A percentile compares a stretch with the other conserved stretches of the same genome.
Evolutionary conservation across 192 early-diverging fungal species (phyloP).

Genomic region (Hyaloraphidium curvatum): DNA sequence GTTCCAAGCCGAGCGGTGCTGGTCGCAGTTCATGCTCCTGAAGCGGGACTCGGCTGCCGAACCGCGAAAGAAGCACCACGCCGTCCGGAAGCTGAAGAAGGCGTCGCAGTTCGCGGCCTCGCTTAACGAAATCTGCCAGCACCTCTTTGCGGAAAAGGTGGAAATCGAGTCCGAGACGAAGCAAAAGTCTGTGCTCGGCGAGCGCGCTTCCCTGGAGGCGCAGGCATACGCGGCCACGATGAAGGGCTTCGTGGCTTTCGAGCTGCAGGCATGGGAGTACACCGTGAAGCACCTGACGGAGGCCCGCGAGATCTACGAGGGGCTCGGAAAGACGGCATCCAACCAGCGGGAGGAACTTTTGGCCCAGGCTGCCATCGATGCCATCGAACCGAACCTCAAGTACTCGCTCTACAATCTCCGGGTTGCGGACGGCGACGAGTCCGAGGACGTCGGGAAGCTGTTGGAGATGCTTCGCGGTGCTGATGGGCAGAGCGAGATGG

Average conservation of each 20-base stretch:
- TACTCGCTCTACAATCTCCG: conserved; percentile 58
- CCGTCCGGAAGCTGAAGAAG: conserved; percentile 36
- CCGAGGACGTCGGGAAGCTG: conserved; percentile 21
- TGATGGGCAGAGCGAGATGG: no score
- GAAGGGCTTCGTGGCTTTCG: conserved; percentile 42
- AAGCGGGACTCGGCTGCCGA: conserved; percentile 37
- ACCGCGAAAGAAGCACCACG: conserved; percentile 43
- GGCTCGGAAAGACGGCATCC: background rate
- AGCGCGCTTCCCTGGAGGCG: background rate
- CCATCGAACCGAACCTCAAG: conserved; percentile 57
- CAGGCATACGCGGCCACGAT: conserved; percentile 49
- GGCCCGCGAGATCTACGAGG: conserved; percentile 12
- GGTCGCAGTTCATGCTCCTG: conserved; percentile 61
- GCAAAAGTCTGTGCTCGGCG: conserved; percentile 32
- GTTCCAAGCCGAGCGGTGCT: conserved; percentile 52
- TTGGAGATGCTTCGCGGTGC: conserved; percentile 22
- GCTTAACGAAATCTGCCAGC: conserved; percentile 25
- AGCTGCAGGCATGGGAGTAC: conserved; percentile 44
- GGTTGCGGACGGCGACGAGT: background rate
- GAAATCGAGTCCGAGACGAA: conserved; percentile 26
- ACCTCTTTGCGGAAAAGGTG: conserved; percentile 10
- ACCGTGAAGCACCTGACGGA: conserved; percentile 36
- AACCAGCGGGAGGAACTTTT: conserved; percentile 34
- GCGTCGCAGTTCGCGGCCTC: conserved; percentile 29
- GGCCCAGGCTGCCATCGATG: conserved; percentile 46